Conservation (phyloP, 1,284 basidiomycete species). For the Rhodofomes roseus region DNA sequence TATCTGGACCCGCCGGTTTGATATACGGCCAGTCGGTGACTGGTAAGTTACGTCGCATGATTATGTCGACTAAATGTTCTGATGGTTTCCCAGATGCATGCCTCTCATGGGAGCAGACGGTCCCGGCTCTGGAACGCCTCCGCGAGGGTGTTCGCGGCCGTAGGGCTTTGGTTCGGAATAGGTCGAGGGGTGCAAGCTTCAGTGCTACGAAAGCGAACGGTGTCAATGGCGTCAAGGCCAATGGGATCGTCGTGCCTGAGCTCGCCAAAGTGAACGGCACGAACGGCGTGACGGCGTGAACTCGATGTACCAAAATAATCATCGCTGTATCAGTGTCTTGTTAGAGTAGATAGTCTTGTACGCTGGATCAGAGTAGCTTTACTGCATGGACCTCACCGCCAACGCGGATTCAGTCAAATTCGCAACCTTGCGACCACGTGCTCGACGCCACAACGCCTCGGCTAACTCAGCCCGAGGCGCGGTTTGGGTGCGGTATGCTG, state of each 20-base stretch:
- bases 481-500: too few relatives aligned
- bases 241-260: not conserved
- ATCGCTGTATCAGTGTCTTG: not conserved
- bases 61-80: not conserved
- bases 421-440: not conserved
- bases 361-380: not conserved
- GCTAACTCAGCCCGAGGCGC: too few relatives aligned
- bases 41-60: constrained; percentile 15
- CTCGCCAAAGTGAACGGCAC: constrained; percentile 7
- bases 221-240: constrained; percentile 9
- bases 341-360: not conserved
- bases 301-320: not conserved
- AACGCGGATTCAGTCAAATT: not conserved
- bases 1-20: constrained; percentile 71
- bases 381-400: too few relatives aligned
- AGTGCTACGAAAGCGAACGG: constrained; percentile 13
- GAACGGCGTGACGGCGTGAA: constrained; percentile 9
- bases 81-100: constrained; percentile 61
- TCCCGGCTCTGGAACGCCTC: constrained; percentile 76
- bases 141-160: constrained; percentile 79
- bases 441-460: not conserved
- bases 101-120: constrained; percentile 85
- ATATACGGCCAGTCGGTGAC: constrained; percentile 90
- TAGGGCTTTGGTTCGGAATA: constrained; percentile 45
- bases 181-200: constrained; percentile 23